Evolutionary conservation across 805 yeast species (phyloP), one percentile per base, ranked within the genome.

Genomic region (Teunomyces kruisii): DNA sequence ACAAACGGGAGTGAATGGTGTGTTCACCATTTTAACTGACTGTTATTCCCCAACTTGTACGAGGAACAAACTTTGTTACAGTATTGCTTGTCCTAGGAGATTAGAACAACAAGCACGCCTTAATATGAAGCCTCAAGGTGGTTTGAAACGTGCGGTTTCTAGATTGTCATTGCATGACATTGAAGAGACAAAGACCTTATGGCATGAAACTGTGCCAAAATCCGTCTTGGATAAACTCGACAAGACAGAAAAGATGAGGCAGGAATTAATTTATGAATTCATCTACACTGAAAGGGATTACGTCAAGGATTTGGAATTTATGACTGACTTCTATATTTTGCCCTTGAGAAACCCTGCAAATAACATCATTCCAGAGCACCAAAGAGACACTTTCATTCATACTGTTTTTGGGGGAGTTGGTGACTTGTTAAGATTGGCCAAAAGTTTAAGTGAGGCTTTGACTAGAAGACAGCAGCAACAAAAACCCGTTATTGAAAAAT

Each of bases 11-110:
- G 90, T 89, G 9, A 88, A 88, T 63, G 99, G 99, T 54, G 96
- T 94, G 3, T 94, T 92, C 59, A 92, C 97, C 1, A 70, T 92
- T 35, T 72, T 94, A 50, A 88, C 97, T 0, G 96, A 91, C 59
- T 94, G 99, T 67, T 94, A 94, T 59, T 90, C 97, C 0, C 96
- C 99, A 28, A 94, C 99, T 0, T 94, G 99, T 67, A 84, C 96
- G 4, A 74, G 95, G 42, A 95, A 88, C 57, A 74, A 80, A 28
- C 70, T 92, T 32, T 94, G 99, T 67, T 94, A 94, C 66, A 87
- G 96, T 35, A 91, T 94, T 54, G 95, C 97, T 9, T 94, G 99
- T 68, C 99, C 99, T 12, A 79, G 97, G 54, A 78, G 98, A 50
- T 72, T 94, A 40, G 98, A 92, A 65, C 98, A 94, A 65, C 98